Conservation (phyloP, 179 eudicot genomes). For the Amaranthus tricolor region DNA sequence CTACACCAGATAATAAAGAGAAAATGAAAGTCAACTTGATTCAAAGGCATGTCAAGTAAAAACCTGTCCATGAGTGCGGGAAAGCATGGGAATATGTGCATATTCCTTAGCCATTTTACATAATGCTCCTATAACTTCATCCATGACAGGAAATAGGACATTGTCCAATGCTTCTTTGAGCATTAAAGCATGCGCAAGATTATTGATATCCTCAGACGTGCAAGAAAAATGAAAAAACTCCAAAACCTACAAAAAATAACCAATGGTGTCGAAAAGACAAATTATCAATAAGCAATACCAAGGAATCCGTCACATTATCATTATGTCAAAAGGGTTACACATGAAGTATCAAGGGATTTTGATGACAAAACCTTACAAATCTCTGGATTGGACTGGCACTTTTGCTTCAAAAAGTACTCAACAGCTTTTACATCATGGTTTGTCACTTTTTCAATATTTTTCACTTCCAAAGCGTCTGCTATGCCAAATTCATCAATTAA, state of each 20-base stretch:
- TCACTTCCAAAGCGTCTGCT: constrained; percentile 76
- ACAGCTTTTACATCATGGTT: constrained; percentile 98
- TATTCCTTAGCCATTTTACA: constrained; percentile 59
- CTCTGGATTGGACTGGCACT: constrained; percentile 72
- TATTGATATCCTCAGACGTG: constrained; percentile 97
- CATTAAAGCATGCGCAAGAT: constrained; percentile 90
- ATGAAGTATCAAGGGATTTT: neutral
- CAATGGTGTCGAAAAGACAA: neutral
- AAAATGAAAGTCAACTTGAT: neutral
- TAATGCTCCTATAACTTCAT: constrained; percentile 57
- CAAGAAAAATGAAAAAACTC: constrained; percentile 98
- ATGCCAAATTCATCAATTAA: constrained; percentile 61
- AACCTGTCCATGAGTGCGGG: constrained; percentile 99
- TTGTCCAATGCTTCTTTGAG: constrained; percentile 61
- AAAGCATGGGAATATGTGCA: constrained; percentile 76
- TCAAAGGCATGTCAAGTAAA: neutral
- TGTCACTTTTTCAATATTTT: constrained; percentile 79
- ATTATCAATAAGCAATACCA: neutral
- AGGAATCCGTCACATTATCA: neutral
- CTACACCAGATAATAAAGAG: neutral
- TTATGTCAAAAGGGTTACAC: neutral
- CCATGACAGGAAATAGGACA: constrained; percentile 64
- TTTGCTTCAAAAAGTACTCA: constrained; percentile 89
- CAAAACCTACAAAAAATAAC: constrained; percentile 50
- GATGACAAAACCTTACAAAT: constrained; percentile 60